phyloP scores from a whole-genome alignment of 2,329 filamentous ascomycete genomes.

The Phyllosticta paracitricarpa region DNA sequence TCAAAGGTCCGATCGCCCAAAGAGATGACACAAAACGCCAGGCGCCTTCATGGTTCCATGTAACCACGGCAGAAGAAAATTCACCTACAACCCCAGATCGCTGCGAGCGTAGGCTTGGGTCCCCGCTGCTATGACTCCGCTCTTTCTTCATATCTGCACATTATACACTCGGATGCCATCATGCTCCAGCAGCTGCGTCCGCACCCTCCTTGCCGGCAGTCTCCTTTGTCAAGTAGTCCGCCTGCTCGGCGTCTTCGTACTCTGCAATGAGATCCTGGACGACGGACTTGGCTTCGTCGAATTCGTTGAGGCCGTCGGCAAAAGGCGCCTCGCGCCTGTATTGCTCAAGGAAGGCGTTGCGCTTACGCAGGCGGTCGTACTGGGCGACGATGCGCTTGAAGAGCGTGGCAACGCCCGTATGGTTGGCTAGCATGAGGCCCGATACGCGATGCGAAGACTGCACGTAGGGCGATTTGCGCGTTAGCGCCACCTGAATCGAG shows the following conservation, averaged over 20 bases:
- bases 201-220: background rate
- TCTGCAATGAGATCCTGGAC: slow-evolving; percentile 85
- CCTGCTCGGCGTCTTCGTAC: slow-evolving; percentile 89
- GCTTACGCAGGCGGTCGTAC: slow-evolving; percentile 89
- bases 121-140: background rate
- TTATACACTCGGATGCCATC: background rate
- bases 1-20: background rate
- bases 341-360: slow-evolving; percentile 89
- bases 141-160: background rate
- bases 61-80: background rate
- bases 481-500: slow-evolving; percentile 92
- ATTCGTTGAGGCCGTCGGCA: slow-evolving; percentile 81
- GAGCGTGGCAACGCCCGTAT: slow-evolving; percentile 92
- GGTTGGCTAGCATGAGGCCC: slow-evolving; percentile 94
- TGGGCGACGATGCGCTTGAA: slow-evolving; percentile 91
- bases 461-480: slow-evolving; percentile 92
- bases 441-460: slow-evolving; percentile 90
- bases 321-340: slow-evolving; percentile 97
- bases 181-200: background rate
- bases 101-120: background rate
- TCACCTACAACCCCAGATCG: background rate
- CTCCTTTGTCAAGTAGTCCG: slow-evolving; percentile 77
- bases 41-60: background rate
- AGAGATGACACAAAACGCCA: background rate
- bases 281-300: slow-evolving; percentile 87